Base-by-base conservation (phyloP, 2,329 filamentous ascomycete species). In the Colletotrichum trifolii region DNA sequence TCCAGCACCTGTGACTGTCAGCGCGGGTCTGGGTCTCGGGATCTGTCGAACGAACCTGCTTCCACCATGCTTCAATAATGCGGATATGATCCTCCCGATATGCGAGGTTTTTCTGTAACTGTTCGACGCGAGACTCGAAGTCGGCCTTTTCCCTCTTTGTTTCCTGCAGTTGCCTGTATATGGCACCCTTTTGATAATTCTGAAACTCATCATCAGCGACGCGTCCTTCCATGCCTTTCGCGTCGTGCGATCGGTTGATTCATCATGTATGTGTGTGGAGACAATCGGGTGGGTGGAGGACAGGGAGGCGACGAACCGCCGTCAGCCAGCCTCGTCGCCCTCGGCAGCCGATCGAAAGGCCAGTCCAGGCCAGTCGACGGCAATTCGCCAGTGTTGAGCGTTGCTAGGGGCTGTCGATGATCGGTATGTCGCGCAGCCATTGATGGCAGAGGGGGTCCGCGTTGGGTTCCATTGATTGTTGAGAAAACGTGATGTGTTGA, bases 91-190 rank as follows among this genome's bases (percentile, higher is more conserved):
- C 94, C 79, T 98, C 93, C 79, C 98, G 93, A 78, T 96, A 89
- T 68, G 87, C 85, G 36, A 91, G 88, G 73, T 89, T 87, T 76
- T 93, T 94, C 69, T 92, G 87, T 68, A 96, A 82, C 69, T 97
- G 92, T 74, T 90, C 90, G 67, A 97, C 83, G 74, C 92, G 91
- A 64, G 88, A 84, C 81, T 98, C 94, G 68, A 96, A 82, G 45
- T 91, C 91, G 63, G 86, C 85, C 76, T 94, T 94, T 76, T 97
- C 93, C 71, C 96, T 90, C 80, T 97, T 97, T 79, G 97, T 97
- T 79, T 98, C 96, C 75, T 94, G 92, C 94, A 99, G 97, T 81
- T 97, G 95, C 64, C 96, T 93, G 73, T 92, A 91, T 76, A 99
- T 97, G 69, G 96, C 96, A 82, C 97, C 96, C 81, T 98, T 99